Evolutionary conservation across 352 stramenopile genomes (phyloP), one percentile per base, ranked within the genome.

Genomic region (Globisporangium orthogonon): DNA sequence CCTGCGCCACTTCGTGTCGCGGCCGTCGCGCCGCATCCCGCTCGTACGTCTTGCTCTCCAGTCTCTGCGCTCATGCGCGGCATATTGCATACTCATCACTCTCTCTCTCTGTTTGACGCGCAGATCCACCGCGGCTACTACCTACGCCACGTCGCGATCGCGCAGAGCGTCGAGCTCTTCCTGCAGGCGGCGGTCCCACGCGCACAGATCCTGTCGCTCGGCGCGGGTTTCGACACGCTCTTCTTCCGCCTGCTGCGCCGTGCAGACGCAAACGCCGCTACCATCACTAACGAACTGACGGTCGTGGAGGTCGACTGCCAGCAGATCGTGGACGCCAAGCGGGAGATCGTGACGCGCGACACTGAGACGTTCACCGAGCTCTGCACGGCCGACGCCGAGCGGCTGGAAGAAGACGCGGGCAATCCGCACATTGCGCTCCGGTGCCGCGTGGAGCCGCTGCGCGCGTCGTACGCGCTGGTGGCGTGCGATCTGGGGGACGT

Each of bases 121-220:
- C 58, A 91, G 81, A 89, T 91, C 52, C 81, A 91, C 62, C 78
- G 78, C 6, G 81, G 81, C 13, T 91, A 91, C 57, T 89, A 88
- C 59, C 56, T 91, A 49, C 78, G 81, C 28, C 78, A 89, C 48
- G 52, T 81, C 4, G 81, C 76, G 3, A 69, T 91, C 50, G 43
- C 63, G 28, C 70, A 73, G 37, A 80, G 73, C 47, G 73, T 91
- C 40, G 60, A 76, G 0, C 65, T 69, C 11, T 91, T 91, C 48
- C 65, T 91, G 45, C 45, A 31, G 14, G 13, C 14, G 23, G 7
- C 46, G 4, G 18, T n/a, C 18, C 14, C 39, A 30, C 49, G 47
- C 15, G 57, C 82, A 9, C 80, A 91, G 64, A 79, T 91, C 28
- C 48, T 91, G 17, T 91, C 80, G 48, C 70, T 91, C 7, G 80